Conservation (phyloP, 139 green algal genomes). For the Micromonas pusilla region DNA sequence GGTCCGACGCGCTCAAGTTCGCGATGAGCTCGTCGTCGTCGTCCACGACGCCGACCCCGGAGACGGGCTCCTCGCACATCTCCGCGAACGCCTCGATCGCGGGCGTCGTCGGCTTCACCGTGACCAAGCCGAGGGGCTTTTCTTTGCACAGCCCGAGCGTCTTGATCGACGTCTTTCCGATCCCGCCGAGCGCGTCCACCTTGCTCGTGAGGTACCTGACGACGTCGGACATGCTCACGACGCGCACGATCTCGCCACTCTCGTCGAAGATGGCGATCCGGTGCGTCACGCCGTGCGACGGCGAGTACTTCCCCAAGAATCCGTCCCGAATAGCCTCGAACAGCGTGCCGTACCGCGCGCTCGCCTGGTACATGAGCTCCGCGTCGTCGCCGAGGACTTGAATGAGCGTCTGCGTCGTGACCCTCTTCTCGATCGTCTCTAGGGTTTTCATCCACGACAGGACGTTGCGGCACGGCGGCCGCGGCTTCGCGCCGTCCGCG, state of each 20-base stretch:
- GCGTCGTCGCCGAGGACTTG: conserved; percentile 1
- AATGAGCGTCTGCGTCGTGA: not conserved
- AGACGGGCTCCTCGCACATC: conserved; percentile 19
- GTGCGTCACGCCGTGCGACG: not conserved
- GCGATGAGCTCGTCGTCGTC: conserved; percentile 34
- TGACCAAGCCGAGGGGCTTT: not conserved
- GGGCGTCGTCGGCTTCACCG: not conserved
- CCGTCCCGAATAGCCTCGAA: not conserved
- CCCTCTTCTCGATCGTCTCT: not conserved
- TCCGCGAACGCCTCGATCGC: conserved; percentile 4
- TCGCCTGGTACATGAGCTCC: conserved; percentile 6
- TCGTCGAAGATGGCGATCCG: conserved; percentile 1
- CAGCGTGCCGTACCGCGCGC: not conserved
- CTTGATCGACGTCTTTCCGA: not conserved
- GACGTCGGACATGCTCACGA: not conserved
- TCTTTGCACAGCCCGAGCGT: not conserved
- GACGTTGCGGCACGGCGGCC: not conserved
- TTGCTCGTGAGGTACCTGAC: not conserved
- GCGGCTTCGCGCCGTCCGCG: not conserved
- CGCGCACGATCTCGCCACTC: not conserved
- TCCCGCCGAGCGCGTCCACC: not conserved
- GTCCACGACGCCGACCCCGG: conserved; percentile 41
- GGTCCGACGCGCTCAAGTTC: conserved; percentile 51
- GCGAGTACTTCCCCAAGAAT: not conserved
- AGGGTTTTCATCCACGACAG: conserved; percentile 6